Conservation (phyloP, 1,284 basidiomycete species). For the Cutaneotrichosporon curvatum region DNA sequence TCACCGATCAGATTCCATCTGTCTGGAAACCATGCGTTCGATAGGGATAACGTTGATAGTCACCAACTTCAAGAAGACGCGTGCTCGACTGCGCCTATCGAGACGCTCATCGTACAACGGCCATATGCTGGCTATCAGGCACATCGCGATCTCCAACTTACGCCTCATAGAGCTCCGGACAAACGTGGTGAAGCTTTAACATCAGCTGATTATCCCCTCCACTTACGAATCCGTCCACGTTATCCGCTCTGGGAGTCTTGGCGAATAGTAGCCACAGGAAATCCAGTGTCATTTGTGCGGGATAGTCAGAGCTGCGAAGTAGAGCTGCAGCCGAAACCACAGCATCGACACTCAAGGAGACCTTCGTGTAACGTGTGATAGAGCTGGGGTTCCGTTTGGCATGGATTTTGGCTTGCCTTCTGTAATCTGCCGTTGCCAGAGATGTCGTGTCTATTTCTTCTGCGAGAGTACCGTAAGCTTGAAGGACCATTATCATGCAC, state of each 20-base stretch:
- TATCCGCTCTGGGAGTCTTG: slow-evolving; percentile 20
- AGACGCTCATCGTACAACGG: slow-evolving; percentile 22
- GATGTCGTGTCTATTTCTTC: slow-evolving; percentile 12
- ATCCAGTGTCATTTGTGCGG: slow-evolving; percentile 26
- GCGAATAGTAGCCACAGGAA: slow-evolving; percentile 36
- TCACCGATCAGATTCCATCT: slow-evolving; percentile 17
- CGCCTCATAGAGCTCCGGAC: slow-evolving; percentile 14
- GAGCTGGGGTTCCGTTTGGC: neutral
- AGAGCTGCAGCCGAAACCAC: slow-evolving; percentile 19
- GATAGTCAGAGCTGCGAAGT: slow-evolving; percentile 13
- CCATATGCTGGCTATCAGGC: slow-evolving; percentile 23
- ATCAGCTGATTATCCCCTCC: neutral
- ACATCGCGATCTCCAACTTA: neutral
- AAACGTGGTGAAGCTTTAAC: slow-evolving; percentile 19
- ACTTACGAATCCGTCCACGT: slow-evolving; percentile 32
- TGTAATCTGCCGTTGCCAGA: neutral
- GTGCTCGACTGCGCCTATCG: slow-evolving; percentile 20
- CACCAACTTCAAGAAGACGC: slow-evolving; percentile 32
- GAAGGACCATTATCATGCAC: slow-evolving; percentile 17
- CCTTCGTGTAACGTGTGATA: neutral
- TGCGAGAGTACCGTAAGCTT: slow-evolving; percentile 23
- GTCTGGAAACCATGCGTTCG: slow-evolving; percentile 19
- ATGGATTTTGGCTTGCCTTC: neutral
- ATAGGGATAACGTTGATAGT: slow-evolving; percentile 26
- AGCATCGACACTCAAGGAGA: slow-evolving; percentile 20